Base-by-base conservation (phyloP, 306 rosid genomes). In the Prinsepia uniflora region DNA sequence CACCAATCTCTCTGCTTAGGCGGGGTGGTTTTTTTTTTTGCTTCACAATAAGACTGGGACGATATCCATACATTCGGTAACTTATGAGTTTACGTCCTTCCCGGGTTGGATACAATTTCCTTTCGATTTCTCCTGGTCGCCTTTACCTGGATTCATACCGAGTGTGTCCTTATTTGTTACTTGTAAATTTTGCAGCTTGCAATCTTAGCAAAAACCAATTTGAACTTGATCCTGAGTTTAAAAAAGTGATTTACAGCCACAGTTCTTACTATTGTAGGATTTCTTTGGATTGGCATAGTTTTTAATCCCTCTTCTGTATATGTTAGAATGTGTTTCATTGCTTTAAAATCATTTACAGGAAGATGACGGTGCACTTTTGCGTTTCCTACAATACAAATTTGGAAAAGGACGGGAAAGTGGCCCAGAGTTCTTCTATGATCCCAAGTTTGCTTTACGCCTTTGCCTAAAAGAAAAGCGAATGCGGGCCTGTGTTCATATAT, bases 401-500 rank as follows among this genome's bases (percentile, higher is more conserved):
- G 97, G 98, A 50, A 94, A 91, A 83, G 97, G 97, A 65, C 88
- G 82, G 82, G 95, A 87, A 72, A 83, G 74, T 83, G 95, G 96
- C 72, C 99, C 97, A 0, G 99, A 94, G 47, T 94, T 91, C 81
- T 94, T 94, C 75, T 91, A 94, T 70, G 99, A 91, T 87, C 99
- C 99, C 22, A 94, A 94, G 85, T 94, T 90, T 81, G 99, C 99
- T 48, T 77, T 94, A 48, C 97, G 97, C 77, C 97, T 94, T 79
- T 91, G 97, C 87, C 96, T 94, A 73, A 91, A 94, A 90, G 97
- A 89, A 80, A 94, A 89, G 80, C 81, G 97, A 81, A 94, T 94
- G 92, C 97, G 96, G 65, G 99, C 99, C 56, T 94, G 99, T 81
- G 94, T 94, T 79, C 99, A 94, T 86, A 94, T 94, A 83, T 94